Evolutionary conservation across 768 basidiomycete species (phyloP).

Genomic region (Boletus tomentosulus): DNA sequence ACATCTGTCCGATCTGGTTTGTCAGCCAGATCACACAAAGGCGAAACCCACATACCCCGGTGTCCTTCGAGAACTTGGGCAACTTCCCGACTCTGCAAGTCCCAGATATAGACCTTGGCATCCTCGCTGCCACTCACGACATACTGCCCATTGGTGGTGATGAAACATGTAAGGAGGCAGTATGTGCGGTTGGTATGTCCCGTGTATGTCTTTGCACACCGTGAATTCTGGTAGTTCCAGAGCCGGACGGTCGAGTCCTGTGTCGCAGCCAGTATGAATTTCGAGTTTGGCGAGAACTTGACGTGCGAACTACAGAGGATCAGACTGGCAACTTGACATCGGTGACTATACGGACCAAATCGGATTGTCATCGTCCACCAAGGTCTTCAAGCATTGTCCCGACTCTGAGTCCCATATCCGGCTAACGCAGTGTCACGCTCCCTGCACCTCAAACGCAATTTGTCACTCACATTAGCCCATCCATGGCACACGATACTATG

Average conservation of each 20-base stretch:
- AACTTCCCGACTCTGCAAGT: slow-evolving; percentile 76
- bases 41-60: slow-evolving; percentile 48
- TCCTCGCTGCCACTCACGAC: slow-evolving; percentile 91
- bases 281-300: slow-evolving; percentile 88
- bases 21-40: neutral
- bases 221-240: slow-evolving; percentile 91
- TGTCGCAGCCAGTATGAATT: slow-evolving; percentile 84
- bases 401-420: slow-evolving; percentile 98
- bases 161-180: slow-evolving; percentile 70
- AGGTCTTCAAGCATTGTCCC: slow-evolving; percentile 94
- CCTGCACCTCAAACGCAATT: neutral
- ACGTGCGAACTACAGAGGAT: slow-evolving; percentile 65
- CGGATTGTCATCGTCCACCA: slow-evolving; percentile 95
- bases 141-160: slow-evolving; percentile 53
- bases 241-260: slow-evolving; percentile 92
- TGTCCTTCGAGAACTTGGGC: slow-evolving; percentile 77
- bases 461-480: slow-evolving; percentile 82
- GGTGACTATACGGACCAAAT: slow-evolving; percentile 55
- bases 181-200: slow-evolving; percentile 87
- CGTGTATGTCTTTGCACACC: slow-evolving; percentile 88
- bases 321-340: slow-evolving; percentile 1
- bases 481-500: slow-evolving; percentile 93
- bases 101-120: slow-evolving; percentile 84
- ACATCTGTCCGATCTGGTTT: slow-evolving; percentile 35
- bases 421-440: slow-evolving; percentile 39